Evolutionary conservation across 106 monocot species (phyloP), one percentile per base, ranked within the genome.

Genomic region (Phalaenopsis equestris): DNA sequence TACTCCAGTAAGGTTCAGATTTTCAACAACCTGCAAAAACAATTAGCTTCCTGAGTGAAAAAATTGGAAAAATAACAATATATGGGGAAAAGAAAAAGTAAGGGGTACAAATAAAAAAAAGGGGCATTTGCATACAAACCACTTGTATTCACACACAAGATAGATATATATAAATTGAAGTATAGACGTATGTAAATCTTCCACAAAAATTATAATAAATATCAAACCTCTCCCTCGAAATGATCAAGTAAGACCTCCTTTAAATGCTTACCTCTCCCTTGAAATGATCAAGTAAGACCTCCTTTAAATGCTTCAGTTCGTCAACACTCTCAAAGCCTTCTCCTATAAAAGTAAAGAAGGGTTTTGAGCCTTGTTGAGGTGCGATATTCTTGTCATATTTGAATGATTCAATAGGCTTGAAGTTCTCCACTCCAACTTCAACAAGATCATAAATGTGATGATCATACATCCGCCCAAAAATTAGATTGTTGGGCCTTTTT

Each of bases 171-270:
- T 30, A 30, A 30, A 30, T 30, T 30, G 30, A 30, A 30, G 30
- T 30, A 30, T 30, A 30, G 30, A 30, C 30, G 30, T 30, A 30
- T 30, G 30, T 30, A 30, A 30, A 30, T 30, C 30, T 30, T 30
- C 30, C 30, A 30, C 30, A 30, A 70, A 70, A 38, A 38, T 38
- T 70, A 70, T 70, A 3, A 38, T 14, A 70, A 39, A 70, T 14
- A 70, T 15, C 70, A 70, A 68, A 92, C 97, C 94, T 94, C 92
- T 88, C 97, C 97, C 81, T 86, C 85, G 55, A 98, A 98, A 39
- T 92, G 84, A 87, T 98, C 97, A 38, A 98, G 92, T 70, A 98
- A 83, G n/a, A 98, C 89, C 84, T 98, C 97, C 78, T 98, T 98
- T 78, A 98, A 83, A 82, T 98, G 97, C 75, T 94, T 98, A 92